phyloP scores from a whole-genome alignment of 441 rosid species.

The Brassica hybrid region DNA sequence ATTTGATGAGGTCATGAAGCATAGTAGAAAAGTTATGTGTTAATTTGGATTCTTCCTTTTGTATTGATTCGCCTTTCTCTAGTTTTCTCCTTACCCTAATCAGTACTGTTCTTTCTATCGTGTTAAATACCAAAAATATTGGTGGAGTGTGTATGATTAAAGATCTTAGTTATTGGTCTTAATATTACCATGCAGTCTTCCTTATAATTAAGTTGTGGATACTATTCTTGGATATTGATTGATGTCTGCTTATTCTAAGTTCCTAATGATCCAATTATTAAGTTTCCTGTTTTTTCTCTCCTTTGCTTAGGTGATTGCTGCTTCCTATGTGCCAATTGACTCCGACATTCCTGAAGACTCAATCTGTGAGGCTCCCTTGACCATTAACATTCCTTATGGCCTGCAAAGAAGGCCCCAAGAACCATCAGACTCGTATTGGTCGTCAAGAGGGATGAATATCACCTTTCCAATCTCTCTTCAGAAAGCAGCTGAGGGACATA shows the following conservation, averaged over 20 bases:
- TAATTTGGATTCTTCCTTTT: not conserved
- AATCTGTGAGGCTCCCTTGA: conserved; percentile 84
- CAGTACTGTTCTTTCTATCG: not conserved
- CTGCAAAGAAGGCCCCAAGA: conserved; percentile 52
- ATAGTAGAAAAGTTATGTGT: not conserved
- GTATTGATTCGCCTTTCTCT: not conserved
- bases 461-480: conserved; percentile 87
- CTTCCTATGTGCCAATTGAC: conserved; percentile 73
- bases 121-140: not conserved
- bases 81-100: not conserved
- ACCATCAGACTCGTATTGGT: conserved; percentile 53
- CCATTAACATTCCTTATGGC: conserved; percentile 82
- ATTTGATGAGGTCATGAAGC: conserved; percentile 3
- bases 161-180: conserved; percentile 4
- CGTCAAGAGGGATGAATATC: conserved; percentile 67
- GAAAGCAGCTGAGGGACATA: conserved; percentile 64
- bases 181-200: conserved; percentile 5
- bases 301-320: conserved; percentile 70
- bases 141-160: conserved; percentile 15
- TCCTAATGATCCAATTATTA: conserved; percentile 1
- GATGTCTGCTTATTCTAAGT: not conserved
- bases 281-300: conserved; percentile 34
- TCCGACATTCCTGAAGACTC: conserved; percentile 59
- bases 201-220: not conserved
- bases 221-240: conserved; percentile 1